Base-by-base conservation (phyloP, 805 yeast species). In the Teunomyces pallodes region DNA sequence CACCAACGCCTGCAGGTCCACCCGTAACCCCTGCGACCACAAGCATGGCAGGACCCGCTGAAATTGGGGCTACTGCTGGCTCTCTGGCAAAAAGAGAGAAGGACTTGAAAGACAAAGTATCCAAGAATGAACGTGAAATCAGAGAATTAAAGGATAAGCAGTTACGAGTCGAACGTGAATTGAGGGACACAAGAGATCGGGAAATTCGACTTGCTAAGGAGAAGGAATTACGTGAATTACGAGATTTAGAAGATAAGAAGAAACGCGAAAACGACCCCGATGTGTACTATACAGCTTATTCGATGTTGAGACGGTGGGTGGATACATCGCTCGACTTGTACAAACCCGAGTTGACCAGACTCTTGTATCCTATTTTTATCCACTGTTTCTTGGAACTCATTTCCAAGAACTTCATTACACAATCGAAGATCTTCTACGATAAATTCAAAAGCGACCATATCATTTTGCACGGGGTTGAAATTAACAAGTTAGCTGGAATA, bases 321-420 rank as follows among this genome's bases (percentile, higher is more conserved):
- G 96, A 90, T 56, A 78, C 89, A 13, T 90, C 97, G 0, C 75
- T 94, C 57, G 99, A 92, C 65, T 77, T 94, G 68, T 94, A 94
- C 67, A 86, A 82, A 66, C 90, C 95, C 13, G 97, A 94, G 66
- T 75, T 94, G 51, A 80, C 85, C 48, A 81, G 94, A 54, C 79
- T 92, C 38, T 70, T 92, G 56, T 94, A 87, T 64, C 99, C 99
- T 5, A 76, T 94, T n/a, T 94, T 91, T 67, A 86, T 92, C 45
- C 96, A 92, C 65, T 81, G 90, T 58, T 94, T 82, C 62, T 73
- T 94, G 52, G 92, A 90, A 57, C 75, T 94, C 48, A 82, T 92
- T 16, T 72, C 81, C 39, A 85, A 87, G 58, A 79, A 82, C 49
- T 77, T 75, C 55, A 67, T 80, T 5, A 64, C 72, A 14, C 77